Conservation (phyloP, 345 rosid species). For the Capsella bursapastoris region DNA sequence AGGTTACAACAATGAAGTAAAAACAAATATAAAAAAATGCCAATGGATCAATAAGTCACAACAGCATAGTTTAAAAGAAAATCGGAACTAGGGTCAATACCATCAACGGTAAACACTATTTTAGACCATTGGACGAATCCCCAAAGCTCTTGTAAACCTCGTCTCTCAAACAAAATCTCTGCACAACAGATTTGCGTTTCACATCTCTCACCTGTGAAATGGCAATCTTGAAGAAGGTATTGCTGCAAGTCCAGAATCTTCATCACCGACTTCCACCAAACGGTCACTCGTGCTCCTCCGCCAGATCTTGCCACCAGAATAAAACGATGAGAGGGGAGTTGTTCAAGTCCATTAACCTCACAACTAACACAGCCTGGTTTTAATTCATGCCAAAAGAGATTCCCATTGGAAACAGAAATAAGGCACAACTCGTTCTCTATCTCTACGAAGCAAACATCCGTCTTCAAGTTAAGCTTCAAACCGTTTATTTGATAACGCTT, state of each 20-base stretch:
- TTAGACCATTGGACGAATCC: conserved; percentile 8
- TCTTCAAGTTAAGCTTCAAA: too few relatives aligned
- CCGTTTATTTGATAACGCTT: too few relatives aligned
- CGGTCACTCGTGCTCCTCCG: not conserved
- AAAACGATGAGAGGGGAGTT: not conserved
- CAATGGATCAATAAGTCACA: not conserved
- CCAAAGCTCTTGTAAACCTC: not conserved
- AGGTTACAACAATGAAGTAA: too few relatives aligned
- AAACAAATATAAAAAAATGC: too few relatives aligned
- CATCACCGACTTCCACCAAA: not conserved
- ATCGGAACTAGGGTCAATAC: not conserved
- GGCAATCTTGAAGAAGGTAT: too few relatives aligned
- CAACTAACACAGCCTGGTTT: not conserved
- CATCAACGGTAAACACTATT: not conserved
- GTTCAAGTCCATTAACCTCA: not conserved
- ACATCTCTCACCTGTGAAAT: not conserved
- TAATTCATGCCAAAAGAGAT: not conserved
- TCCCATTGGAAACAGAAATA: not conserved
- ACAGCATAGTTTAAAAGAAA: not conserved
- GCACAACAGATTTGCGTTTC: not conserved
- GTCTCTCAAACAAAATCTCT: conserved; percentile 8
- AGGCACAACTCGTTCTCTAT: not conserved
- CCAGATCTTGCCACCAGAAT: not conserved
- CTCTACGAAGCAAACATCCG: not conserved
- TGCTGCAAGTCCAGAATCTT: too few relatives aligned